phyloP scores from a whole-genome alignment of 139 green algal species.

The Pleodorina starrii region DNA sequence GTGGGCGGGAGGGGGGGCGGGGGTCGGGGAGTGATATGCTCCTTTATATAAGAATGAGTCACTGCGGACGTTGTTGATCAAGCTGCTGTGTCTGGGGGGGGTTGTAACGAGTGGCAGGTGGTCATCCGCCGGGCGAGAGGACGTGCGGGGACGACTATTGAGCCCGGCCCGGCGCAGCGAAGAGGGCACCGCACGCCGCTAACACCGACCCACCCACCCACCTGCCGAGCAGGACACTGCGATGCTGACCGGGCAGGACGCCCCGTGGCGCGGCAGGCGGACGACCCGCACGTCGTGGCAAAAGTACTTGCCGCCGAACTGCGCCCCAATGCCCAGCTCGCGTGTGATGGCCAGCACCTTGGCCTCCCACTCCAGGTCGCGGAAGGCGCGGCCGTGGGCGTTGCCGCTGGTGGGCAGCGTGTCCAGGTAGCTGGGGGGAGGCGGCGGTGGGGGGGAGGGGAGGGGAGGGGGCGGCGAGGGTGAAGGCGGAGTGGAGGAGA shows the following conservation, averaged over 20 bases:
- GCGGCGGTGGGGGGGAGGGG: background rate
- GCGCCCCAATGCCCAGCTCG: constrained; percentile 54
- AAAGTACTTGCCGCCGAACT: constrained; percentile 69
- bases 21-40: background rate
- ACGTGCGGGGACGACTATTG: no score
- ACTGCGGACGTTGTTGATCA: no score
- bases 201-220: no score
- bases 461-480: background rate
- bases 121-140: no score
- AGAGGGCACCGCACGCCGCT: no score
- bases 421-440: constrained; percentile 58
- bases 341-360: constrained; percentile 59
- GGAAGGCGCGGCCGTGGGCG: constrained; percentile 56
- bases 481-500: background rate
- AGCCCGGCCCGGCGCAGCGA: no score
- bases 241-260: constrained; percentile 63
- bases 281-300: constrained; percentile 70
- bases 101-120: no score
- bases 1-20: no score
- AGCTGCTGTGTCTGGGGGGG: no score
- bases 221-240: constrained; percentile 68
- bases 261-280: constrained; percentile 61
- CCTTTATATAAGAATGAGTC: no score
- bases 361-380: constrained; percentile 66
- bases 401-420: constrained; percentile 59